phyloP scores from a whole-genome alignment of 805 yeast genomes.

The Pichia paraexigua region DNA sequence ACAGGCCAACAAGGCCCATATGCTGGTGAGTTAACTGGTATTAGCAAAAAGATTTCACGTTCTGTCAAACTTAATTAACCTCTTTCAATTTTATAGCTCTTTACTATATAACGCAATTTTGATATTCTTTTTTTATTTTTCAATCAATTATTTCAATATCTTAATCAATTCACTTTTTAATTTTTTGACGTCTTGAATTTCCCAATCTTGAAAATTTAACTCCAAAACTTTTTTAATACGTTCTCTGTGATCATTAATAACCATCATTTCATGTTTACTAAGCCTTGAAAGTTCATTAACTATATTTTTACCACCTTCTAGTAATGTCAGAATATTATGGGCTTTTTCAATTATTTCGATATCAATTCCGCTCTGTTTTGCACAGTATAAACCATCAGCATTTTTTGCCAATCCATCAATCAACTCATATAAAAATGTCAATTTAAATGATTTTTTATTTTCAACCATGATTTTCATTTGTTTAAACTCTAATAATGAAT shows the following conservation, averaged over 20 bases:
- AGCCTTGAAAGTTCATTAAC: slow-evolving; percentile 1
- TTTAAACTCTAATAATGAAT: slow-evolving; percentile 15
- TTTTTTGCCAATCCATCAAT: slow-evolving; percentile 26
- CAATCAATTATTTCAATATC: background rate
- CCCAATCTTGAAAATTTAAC: slow-evolving; percentile 7
- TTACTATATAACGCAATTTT: background rate
- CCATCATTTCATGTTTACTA: background rate
- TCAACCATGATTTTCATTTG: slow-evolving; percentile 21
- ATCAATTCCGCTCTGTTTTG: slow-evolving; percentile 22
- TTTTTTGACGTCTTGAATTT: slow-evolving; percentile 12
- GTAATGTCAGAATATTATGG: background rate
- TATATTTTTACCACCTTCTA: background rate
- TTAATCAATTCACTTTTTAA: background rate
- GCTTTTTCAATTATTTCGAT: slow-evolving; percentile 5
- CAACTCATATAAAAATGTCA: slow-evolving; percentile 30
- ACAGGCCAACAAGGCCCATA: slow-evolving; percentile 69
- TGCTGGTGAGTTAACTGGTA: slow-evolving; percentile 95
- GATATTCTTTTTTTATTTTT: background rate
- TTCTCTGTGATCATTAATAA: background rate
- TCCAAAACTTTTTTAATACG: slow-evolving; percentile 1
- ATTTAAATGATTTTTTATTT: slow-evolving; percentile 9
- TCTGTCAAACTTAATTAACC: slow-evolving; percentile 38
- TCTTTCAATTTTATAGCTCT: background rate
- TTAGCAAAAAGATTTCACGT: slow-evolving; percentile 85
- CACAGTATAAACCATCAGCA: slow-evolving; percentile 36